These are phyloP conservation scores for Incumbomyces delicatus DNA, from an alignment of 2,329 filamentous ascomycete genomes.

Conservation along the genomic window DNA sequence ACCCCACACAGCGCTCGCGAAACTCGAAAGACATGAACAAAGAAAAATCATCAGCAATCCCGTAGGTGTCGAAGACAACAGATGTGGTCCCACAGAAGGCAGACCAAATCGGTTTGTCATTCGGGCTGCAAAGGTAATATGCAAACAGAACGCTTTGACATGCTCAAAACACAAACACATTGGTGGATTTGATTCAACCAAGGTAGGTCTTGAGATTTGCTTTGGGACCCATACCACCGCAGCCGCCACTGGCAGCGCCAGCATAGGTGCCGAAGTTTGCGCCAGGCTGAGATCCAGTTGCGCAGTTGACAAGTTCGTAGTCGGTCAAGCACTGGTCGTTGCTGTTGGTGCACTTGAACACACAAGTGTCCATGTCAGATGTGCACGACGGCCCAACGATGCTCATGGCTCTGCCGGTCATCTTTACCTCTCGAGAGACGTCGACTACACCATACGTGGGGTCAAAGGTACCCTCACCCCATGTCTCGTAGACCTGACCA, in stretches of 20 bases:
- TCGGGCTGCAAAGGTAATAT: conserved; percentile 4
- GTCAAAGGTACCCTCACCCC: conserved; percentile 20
- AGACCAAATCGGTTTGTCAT: neutral
- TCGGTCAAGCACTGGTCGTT: conserved; percentile 11
- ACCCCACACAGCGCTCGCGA: neutral
- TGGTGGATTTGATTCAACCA: conserved; percentile 6
- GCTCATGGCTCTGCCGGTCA: conserved; percentile 19
- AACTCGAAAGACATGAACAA: conserved; percentile 7
- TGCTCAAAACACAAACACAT: neutral
- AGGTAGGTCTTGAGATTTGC: conserved; percentile 17
- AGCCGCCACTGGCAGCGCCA: conserved; percentile 16
- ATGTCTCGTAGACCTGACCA: conserved; percentile 19
- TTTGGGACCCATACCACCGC: conserved; percentile 18
- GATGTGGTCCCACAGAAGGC: neutral
- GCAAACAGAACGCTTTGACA: neutral
- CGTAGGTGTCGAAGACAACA: neutral
- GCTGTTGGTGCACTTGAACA: conserved; percentile 17
- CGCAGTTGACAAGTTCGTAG: conserved; percentile 20
- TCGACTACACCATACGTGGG: conserved; percentile 17
- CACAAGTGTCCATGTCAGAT: conserved; percentile 21
- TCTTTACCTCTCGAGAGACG: conserved; percentile 21
- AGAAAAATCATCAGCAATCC: conserved; percentile 8
- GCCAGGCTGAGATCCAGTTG: conserved; percentile 17
- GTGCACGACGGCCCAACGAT: conserved; percentile 17
- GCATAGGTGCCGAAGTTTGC: conserved; percentile 18